Evolutionary conservation across 2,329 filamentous ascomycete genomes (phyloP), one percentile per base, ranked within the genome.

Genomic region (Penicillium paneum): DNA sequence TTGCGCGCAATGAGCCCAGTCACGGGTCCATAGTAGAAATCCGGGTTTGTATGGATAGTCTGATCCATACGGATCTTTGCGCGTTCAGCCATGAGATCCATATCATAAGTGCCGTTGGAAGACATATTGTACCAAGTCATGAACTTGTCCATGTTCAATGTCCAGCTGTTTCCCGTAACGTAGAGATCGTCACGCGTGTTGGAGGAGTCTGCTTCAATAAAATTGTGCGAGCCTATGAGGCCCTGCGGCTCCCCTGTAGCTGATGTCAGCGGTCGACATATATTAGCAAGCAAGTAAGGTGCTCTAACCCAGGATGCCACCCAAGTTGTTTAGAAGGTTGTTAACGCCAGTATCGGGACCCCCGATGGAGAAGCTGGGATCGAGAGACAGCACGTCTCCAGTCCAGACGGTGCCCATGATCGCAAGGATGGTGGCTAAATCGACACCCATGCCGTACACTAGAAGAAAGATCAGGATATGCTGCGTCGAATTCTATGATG

Each of bases 11-110:
- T 64, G 49, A 80, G 70, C 13, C 81, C 80, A 2, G 77, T 79
- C 49, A 78, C 76, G 1, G 80, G 81, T 0, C 79, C 79, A 48
- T 79, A 81, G 68, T 80, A 83, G 64, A 82, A 82, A 44, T 79
- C 71, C 0, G 80, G 79, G 62, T 84, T 84, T 26, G 73, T 76
- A 24, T 69, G 66, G 10, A 81, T 75, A 38, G 74, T 78, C 60
- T 82, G 69, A 13, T 78, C 59, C 62, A 78, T 80, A 3, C 80
- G 76, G 13, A 71, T 63, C 10, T 74, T 71, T 10, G 77, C 75
- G 35, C 78, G 76, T 36, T 74, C 63, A 3, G 67, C 78, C 28
- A 81, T 69, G 26, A 75, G 64, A 6, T 76, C 71, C 55, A 80
- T 73, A 40, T 74, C 70, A 34, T 75, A 71, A 3, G 64, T 76